Percentiles rank a stretch among this genome's conserved stretches.
phyloP scores from a whole-genome alignment of 208 protist species.

The Trypanosoma brucei region DNA sequence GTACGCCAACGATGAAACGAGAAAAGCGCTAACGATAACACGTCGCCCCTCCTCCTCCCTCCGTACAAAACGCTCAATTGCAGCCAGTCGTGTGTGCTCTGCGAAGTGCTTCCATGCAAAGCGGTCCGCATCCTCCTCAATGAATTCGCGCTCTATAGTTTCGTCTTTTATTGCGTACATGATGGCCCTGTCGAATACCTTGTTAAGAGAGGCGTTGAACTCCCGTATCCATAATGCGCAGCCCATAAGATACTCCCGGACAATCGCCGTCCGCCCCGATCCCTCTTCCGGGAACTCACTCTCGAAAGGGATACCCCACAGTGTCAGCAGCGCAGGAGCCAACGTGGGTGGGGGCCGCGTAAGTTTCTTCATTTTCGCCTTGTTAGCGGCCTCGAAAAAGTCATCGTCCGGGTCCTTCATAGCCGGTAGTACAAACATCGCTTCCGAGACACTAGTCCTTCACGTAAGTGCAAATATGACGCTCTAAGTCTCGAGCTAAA shows the following conservation, averaged over 20 bases:
- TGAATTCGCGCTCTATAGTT: conserved; percentile 48
- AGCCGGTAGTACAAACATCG: conserved; percentile 15
- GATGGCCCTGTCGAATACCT: conserved; percentile 4
- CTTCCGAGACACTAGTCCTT: too few species aligned
- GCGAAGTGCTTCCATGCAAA: conserved; percentile 30
- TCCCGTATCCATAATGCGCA: conserved; percentile 17
- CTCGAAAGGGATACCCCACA: conserved; percentile 23
- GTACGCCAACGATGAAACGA: conserved; percentile 2
- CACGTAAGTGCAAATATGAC: too few species aligned
- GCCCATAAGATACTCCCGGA: conserved; percentile 44
- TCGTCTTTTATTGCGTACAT: conserved; percentile 31
- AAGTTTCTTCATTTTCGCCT: neutral
- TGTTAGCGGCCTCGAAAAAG: neutral
- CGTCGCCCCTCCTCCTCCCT: conserved; percentile 19
- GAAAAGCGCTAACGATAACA: conserved; percentile 12
- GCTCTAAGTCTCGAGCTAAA: too few species aligned
- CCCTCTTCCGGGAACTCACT: conserved; percentile 22
- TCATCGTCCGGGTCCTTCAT: conserved; percentile 3
- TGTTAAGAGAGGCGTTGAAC: conserved; percentile 15
- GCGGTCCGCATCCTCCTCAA: conserved; percentile 31
- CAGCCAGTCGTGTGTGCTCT: conserved; percentile 8
- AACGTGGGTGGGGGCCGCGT: neutral
- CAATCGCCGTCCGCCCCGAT: conserved; percentile 29
- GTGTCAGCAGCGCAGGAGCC: conserved; percentile 1
- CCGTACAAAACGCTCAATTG: neutral